A percentile compares a stretch with the other conserved stretches of the same genome.
phyloP scores from a whole-genome alignment of 768 basidiomycete species.

The Chalciporus sphaerocephalus region DNA sequence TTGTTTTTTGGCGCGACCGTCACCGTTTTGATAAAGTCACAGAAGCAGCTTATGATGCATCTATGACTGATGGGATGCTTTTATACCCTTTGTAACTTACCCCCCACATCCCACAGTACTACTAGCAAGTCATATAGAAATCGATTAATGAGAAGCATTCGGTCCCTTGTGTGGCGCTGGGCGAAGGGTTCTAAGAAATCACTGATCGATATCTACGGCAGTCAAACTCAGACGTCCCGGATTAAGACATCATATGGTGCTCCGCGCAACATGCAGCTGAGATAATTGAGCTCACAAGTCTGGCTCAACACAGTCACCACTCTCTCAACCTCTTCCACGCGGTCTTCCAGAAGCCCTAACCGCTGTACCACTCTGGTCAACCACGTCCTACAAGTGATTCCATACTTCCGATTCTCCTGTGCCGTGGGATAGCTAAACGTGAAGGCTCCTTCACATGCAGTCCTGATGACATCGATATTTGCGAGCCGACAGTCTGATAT shows the following conservation, averaged over 20 bases:
- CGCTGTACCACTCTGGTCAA: conserved; percentile 16
- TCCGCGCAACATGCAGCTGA: neutral
- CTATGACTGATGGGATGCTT: conserved; percentile 3
- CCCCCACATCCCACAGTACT: neutral
- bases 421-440: conserved; percentile 18
- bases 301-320: conserved; percentile 2
- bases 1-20: conserved; percentile 3
- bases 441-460: conserved; percentile 14
- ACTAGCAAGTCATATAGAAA: neutral
- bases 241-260: neutral
- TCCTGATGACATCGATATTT: conserved; percentile 1
- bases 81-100: conserved; percentile 5
- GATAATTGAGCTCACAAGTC: conserved; percentile 1
- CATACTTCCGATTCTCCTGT: conserved; percentile 13
- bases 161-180: neutral
- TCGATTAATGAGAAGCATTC: neutral
- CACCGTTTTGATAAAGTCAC: conserved; percentile 3
- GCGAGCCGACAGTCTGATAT: conserved; percentile 10
- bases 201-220: no score
- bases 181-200: no score
- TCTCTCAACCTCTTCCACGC: neutral
- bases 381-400: conserved; percentile 22
- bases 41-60: conserved; percentile 9
- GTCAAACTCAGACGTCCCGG: neutral
- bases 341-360: conserved; percentile 3